Evolutionary conservation across 306 rosid species (phyloP).

Genomic region (Morella rubra): DNA sequence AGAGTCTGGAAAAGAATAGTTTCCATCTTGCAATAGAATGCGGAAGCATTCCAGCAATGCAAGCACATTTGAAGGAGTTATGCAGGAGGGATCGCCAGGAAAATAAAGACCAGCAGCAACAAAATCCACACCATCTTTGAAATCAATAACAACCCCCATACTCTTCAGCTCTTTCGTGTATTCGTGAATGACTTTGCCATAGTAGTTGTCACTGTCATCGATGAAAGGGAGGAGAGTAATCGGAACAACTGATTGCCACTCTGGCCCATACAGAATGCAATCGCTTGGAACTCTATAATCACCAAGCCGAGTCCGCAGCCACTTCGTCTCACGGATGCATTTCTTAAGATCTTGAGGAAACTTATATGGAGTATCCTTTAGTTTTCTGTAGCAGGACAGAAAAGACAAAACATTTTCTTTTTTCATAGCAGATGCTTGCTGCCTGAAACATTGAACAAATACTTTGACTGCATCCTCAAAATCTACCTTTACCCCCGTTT

Average conservation of each 20-base stretch:
- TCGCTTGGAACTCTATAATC: constrained; percentile 41
- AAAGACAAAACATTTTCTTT: too few relatives aligned
- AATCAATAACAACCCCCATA: constrained; percentile 48
- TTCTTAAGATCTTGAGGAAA: too few relatives aligned
- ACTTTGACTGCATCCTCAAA: too few relatives aligned
- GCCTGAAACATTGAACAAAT: too few relatives aligned
- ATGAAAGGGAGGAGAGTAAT: constrained; percentile 69
- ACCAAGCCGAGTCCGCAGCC: constrained; percentile 60
- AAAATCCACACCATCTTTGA: constrained; percentile 50
- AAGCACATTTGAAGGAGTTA: constrained; percentile 43
- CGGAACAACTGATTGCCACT: constrained; percentile 56
- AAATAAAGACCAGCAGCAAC: constrained; percentile 39
- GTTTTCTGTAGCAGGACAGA: too few relatives aligned
- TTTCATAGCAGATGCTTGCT: too few relatives aligned
- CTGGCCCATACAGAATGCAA: constrained; percentile 60
- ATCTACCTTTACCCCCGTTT: too few relatives aligned
- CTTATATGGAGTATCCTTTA: too few relatives aligned
- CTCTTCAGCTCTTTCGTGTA: constrained; percentile 56
- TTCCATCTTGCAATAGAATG: constrained; percentile 12
- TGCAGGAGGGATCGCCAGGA: constrained; percentile 37
- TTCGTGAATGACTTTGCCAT: constrained; percentile 46
- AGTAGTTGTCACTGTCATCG: constrained; percentile 41
- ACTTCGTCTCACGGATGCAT: constrained; percentile 29
- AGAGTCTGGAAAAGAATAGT: constrained; percentile 25
- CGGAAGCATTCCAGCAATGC: constrained; percentile 55